These are phyloP conservation scores for Aspergillus texensis DNA, from an alignment of 2,329 filamentous ascomycete species.

Conservation along the genomic window DNA sequence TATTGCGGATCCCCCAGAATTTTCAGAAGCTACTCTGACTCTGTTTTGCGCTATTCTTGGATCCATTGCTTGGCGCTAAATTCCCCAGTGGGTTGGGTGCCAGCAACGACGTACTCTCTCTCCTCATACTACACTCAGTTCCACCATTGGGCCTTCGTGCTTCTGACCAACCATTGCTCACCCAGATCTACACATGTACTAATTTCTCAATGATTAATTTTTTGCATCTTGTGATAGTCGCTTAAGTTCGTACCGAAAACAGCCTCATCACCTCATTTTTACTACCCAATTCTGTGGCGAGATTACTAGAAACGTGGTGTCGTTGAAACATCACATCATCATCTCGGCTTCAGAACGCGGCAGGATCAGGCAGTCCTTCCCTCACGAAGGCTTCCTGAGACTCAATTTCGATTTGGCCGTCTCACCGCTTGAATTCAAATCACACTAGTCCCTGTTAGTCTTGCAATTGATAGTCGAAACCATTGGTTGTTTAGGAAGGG, in stretches of 20 bases:
- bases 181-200: neutral
- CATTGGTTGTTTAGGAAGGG: neutral
- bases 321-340: neutral
- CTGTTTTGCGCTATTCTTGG: neutral
- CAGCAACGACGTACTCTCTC: neutral
- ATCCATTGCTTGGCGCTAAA: neutral
- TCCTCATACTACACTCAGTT: neutral
- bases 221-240: neutral
- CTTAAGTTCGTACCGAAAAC: neutral
- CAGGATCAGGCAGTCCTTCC: neutral
- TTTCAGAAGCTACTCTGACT: neutral
- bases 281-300: neutral
- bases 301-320: neutral
- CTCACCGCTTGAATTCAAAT: constrained; percentile 13
- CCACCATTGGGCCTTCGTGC: neutral
- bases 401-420: neutral
- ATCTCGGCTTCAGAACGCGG: neutral
- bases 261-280: neutral
- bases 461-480: neutral
- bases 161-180: neutral
- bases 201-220: neutral
- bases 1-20: constrained; percentile 20
- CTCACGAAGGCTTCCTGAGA: neutral
- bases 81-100: neutral
- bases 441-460: constrained; percentile 7